Base-by-base conservation (phyloP, 139 green algal genomes). In the Nannochloris sp. region DNA sequence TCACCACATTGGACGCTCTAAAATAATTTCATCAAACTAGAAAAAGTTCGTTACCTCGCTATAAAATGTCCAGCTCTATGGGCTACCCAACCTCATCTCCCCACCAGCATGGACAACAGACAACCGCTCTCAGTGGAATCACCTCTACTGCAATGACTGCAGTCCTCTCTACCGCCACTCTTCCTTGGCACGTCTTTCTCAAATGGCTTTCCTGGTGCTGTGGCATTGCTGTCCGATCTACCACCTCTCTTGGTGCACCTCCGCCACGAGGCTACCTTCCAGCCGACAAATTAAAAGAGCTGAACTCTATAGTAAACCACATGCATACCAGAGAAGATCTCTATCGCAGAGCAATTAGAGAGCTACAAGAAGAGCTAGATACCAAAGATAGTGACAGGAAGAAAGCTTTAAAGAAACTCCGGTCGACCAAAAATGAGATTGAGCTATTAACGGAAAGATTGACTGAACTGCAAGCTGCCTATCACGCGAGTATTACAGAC, bases 281-380 rank as follows among this genome's bases (percentile, higher is more conserved):
- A 23, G 34, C 13, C 12, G 25, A 13, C 14, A 65, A 70, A 44
- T 9, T 70, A 25, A 44, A 24, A 24, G 63, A 70, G 23, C 44
- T 70, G 63, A 70, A 39, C 12, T 14, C 13, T 10, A 64, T 70
- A 12, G 45, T 60, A 59, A 25, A 70, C 6, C 63, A 70, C 46
- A 34, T 70, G 47, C 54, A 70, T 60, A 58, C 47, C 31, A 31
- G 54, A 46, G 63, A 70, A 29, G 63, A 70, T 34, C 32, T 70
- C 7, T 70, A 70, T 25, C 24, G 63, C 19, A 57, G 42, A 15
- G 48, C 63, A 27, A 70, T 70, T 29, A 30, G 25, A 32, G 63
- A 70, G 31, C 23, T 70, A 15, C 54, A 70, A 32, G 63, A 70
- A 14, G 46, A 63, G 8, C 15, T 70, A 12, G 63, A 70, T 32